phyloP scores from a whole-genome alignment of 495 filamentous ascomycete genomes.

The Aspergillus taichungensis region DNA sequence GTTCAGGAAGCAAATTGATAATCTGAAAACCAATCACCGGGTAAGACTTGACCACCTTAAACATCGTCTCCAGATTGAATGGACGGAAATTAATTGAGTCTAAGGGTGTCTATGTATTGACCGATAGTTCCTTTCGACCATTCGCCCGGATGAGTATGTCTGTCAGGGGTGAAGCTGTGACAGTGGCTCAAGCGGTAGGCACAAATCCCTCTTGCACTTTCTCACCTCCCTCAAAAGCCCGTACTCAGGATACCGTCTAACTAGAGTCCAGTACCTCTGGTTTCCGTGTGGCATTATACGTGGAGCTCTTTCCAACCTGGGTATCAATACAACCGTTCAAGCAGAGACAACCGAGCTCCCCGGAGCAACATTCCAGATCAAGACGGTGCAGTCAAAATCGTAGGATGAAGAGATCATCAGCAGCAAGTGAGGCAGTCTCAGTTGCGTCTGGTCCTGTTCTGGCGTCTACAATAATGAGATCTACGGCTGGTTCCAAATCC shows the following conservation, averaged over 20 bases:
- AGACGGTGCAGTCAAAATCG: constrained; percentile 59
- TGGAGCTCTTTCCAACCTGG: constrained; percentile 80
- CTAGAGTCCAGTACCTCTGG: constrained; percentile 64
- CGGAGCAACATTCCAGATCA: constrained; percentile 90
- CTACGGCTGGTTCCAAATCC: not conserved
- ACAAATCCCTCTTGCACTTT: not conserved
- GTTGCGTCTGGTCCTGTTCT: too few species aligned
- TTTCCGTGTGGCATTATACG: constrained; percentile 89
- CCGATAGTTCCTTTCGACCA: constrained; percentile 86
- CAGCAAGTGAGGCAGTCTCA: too few species aligned
- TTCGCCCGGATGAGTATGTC: constrained; percentile 80
- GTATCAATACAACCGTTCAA: constrained; percentile 83
- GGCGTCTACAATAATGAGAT: not conserved
- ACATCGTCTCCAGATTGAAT: not conserved
- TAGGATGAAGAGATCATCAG: constrained; percentile 1
- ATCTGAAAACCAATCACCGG: constrained; percentile 95
- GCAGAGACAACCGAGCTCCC: constrained; percentile 82
- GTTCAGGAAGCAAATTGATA: constrained; percentile 95
- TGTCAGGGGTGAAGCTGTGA: constrained; percentile 58
- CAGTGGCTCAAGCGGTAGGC: constrained; percentile 74
- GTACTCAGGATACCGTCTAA: constrained; percentile 6
- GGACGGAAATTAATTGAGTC: not conserved
- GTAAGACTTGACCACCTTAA: constrained; percentile 31
- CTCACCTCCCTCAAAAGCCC: not conserved
- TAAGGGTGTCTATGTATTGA: constrained; percentile 90